Evolutionary conservation across 1,284 basidiomycete genomes (phyloP), one percentile per base, ranked within the genome.

Genomic region (Tetrapyrgos nigripes): DNA sequence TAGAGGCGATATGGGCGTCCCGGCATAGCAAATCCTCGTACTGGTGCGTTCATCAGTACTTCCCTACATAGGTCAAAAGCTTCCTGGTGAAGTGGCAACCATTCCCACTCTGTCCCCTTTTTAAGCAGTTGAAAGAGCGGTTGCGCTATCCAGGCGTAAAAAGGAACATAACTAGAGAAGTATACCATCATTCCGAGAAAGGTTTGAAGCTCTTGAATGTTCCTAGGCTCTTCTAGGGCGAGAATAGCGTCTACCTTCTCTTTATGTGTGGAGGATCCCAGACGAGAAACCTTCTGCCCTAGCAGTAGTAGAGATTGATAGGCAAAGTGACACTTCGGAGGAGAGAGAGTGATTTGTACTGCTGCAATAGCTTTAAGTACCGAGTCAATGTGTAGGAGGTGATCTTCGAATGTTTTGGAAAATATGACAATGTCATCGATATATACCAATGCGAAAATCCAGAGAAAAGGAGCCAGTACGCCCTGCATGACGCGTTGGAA

Each of bases 21-120:
- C 10, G 61, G 62, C 2, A 69, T 66, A 0, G 76, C 63, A 57
- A 78, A 67, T 17, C 65, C 74, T 28, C 68, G 28, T 0, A 77
- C 65, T 9, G 74, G 75, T 9, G 71, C 70, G 9, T 62, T 53
- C 0, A 52, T 62, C 2, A 76, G 51, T 13, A 62, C 69, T 35
- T 63, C 19, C 58, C 75, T 76, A 10, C 62, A 59, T 4, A 58
- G 40, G 4, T 64, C 37, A 35, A 74, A 74, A 0, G 74, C 70
- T 27, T 63, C 45, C 28, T 68, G 35, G 2, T 71, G 62, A 13
- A 57, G 50, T 1, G 51, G 59, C 2, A 14, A 60, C 75, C 74
- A 77, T 19, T 65, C 33, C 72, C 70, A 76, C 9, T 53, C 19
- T 0, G 47, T 35, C 0, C 60, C 66, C 48, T 72, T 72, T 31